Evolutionary conservation across 2,329 filamentous ascomycete species (phyloP).

Genomic region (Colletotrichum aenigma): DNA sequence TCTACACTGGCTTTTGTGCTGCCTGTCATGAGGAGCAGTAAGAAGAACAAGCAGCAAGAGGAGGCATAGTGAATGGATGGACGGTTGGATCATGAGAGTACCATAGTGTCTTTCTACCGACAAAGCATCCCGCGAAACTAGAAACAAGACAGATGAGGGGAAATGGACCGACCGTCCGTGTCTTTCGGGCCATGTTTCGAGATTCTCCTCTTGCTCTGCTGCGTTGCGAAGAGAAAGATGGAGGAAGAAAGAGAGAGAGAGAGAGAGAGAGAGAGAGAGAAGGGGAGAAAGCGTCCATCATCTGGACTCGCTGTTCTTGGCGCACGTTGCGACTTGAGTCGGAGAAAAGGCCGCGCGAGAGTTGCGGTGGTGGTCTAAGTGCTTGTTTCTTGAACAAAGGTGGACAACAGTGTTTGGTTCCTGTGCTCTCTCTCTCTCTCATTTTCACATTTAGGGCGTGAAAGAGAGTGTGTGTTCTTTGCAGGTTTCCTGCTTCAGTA

Average conservation of each 20-base stretch:
- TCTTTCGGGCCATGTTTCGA: constrained; percentile 13
- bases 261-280: not conserved
- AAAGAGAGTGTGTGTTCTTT: not conserved
- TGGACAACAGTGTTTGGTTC: not conserved
- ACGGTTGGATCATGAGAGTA: not conserved
- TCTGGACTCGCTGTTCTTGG: constrained; percentile 16
- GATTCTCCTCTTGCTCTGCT: not conserved
- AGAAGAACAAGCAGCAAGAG: not conserved
- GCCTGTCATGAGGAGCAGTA: not conserved
- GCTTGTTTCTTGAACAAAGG: not conserved
- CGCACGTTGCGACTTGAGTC: constrained; percentile 15
- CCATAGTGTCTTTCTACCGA: not conserved
- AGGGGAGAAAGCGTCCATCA: constrained; percentile 2
- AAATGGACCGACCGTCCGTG: not conserved
- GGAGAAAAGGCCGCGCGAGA: not conserved
- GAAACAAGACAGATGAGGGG: not conserved
- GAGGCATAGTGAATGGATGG: not conserved
- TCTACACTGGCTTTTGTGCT: not conserved
- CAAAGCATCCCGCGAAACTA: not conserved
- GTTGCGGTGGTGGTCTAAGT: not conserved
- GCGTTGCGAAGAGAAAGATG: not conserved
- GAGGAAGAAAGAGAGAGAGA: no score
- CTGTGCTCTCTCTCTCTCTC: not conserved
- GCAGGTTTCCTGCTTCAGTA: not conserved
- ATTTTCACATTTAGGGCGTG: not conserved